Conservation (phyloP, 192 early-diverging fungal species). For the Rhizophagus sp. region DNA sequence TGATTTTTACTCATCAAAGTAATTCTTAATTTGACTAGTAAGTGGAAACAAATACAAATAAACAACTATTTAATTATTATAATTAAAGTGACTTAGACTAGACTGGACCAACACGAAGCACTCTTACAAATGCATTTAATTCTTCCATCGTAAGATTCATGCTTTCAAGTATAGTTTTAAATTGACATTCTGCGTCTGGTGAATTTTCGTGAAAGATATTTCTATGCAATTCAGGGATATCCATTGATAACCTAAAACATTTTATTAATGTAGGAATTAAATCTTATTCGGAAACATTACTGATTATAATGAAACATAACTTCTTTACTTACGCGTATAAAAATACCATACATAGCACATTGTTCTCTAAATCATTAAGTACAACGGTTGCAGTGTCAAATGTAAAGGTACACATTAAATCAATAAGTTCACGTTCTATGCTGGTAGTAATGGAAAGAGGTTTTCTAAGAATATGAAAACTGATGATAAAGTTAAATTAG, state of each 20-base stretch:
- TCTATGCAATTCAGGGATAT: conserved; percentile 15
- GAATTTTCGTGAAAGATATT: conserved; percentile 20
- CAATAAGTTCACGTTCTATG: conserved; percentile 41
- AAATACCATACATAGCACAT: conserved; percentile 43
- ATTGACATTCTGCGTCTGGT: conserved; percentile 5
- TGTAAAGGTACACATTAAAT: conserved; percentile 40
- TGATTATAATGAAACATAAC: neutral
- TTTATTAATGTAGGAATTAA: neutral
- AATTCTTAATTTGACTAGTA: no score
- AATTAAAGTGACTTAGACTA: neutral
- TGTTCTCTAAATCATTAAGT: conserved; percentile 34
- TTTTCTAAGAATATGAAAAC: conserved; percentile 35
- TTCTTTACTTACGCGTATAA: conserved; percentile 35
- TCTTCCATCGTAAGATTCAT: conserved; percentile 42
- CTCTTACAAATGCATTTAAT: conserved; percentile 43
- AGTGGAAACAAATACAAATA: no score
- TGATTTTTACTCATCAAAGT: no score
- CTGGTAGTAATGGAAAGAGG: conserved; percentile 28
- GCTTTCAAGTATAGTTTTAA: conserved; percentile 35
- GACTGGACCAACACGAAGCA: conserved; percentile 35
- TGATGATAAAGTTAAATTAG: conserved; percentile 19
- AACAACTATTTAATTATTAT: no score
- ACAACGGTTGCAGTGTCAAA: conserved; percentile 37
- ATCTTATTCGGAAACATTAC: neutral
- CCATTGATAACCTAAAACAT: conserved; percentile 11